phyloP scores from a whole-genome alignment of 1,139 yeast genomes.

The Wickerhamiella pararugosa region DNA sequence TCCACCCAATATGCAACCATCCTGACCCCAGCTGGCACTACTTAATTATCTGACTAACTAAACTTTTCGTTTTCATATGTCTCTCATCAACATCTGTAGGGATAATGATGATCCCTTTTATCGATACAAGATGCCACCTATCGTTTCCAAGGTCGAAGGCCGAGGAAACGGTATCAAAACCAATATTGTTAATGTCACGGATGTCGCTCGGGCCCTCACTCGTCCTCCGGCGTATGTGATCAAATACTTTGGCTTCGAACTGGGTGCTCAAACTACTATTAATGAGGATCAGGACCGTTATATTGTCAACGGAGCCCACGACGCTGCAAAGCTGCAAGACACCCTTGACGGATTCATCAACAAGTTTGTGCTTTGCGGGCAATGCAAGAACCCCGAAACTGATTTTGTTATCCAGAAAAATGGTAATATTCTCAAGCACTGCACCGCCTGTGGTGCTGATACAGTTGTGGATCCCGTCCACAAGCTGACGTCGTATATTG shows the following conservation, averaged over 20 bases:
- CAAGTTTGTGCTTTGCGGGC: slow-evolving; percentile 84
- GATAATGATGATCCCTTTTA: slow-evolving; percentile 96
- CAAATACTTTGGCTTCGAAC: slow-evolving; percentile 89
- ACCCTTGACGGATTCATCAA: slow-evolving; percentile 84
- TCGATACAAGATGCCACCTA: slow-evolving; percentile 98
- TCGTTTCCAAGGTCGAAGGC: slow-evolving; percentile 95
- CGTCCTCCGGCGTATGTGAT: slow-evolving; percentile 86
- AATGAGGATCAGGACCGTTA: slow-evolving; percentile 72
- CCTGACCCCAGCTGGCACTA: no score
- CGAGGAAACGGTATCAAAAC: slow-evolving; percentile 99
- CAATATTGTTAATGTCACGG: slow-evolving; percentile 76
- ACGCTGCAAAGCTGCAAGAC: slow-evolving; percentile 80
- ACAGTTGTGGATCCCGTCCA: slow-evolving; percentile 75
- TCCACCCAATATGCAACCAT: no score
- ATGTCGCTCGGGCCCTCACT: slow-evolving; percentile 87
- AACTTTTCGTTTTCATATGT: slow-evolving; percentile 32
- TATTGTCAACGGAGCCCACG: slow-evolving; percentile 91
- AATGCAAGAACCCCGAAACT: slow-evolving; percentile 96
- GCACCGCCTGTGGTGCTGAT: slow-evolving; percentile 97
- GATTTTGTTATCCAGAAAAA: slow-evolving; percentile 71
- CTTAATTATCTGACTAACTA: no score
- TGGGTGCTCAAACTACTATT: slow-evolving; percentile 89
- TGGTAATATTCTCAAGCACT: slow-evolving; percentile 71
- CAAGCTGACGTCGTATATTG: slow-evolving; percentile 69
- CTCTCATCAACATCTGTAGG: slow-evolving; percentile 86